Conservation (phyloP, 345 rosid genomes). For the Microcos paniculata region DNA sequence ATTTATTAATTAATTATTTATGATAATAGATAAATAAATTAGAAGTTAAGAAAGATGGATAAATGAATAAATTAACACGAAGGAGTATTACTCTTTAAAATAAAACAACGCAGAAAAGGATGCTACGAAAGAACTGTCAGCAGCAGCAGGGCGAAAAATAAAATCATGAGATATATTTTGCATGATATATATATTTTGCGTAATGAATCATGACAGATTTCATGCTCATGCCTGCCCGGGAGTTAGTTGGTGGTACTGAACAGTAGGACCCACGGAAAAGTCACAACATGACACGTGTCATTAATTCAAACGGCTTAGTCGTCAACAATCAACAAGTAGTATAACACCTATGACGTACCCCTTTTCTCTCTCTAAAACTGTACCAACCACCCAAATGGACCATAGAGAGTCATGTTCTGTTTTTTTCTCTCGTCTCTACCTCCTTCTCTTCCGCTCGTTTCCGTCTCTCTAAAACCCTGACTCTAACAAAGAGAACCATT, state of each 20-base stretch:
- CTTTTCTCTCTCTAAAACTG: neutral
- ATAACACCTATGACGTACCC: neutral
- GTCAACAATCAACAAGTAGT: conserved; percentile 9
- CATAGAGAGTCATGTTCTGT: conserved; percentile 34
- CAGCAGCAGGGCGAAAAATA: too few relatives aligned
- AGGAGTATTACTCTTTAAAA: too few relatives aligned
- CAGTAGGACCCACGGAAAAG: neutral
- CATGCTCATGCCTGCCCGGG: neutral
- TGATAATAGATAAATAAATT: too few relatives aligned
- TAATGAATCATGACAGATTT: too few relatives aligned
- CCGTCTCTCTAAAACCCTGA: conserved; percentile 30
- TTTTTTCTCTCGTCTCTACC: conserved; percentile 23
- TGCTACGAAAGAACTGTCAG: too few relatives aligned
- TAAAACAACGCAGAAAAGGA: too few relatives aligned
- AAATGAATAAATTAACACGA: too few relatives aligned
- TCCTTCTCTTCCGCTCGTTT: conserved; percentile 16
- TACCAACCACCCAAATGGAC: conserved; percentile 10
- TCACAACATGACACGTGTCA: conserved; percentile 14
- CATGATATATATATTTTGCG: too few relatives aligned
- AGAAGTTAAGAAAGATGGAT: too few relatives aligned
- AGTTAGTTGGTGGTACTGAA: neutral
- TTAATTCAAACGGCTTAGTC: neutral
- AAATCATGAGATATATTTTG: too few relatives aligned
- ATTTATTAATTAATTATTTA: too few relatives aligned
- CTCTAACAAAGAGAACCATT: conserved; percentile 16